Evolutionary conservation across 331 rosid genomes (phyloP), one percentile per base, ranked within the genome.

Genomic region (Spiraea crenata): DNA sequence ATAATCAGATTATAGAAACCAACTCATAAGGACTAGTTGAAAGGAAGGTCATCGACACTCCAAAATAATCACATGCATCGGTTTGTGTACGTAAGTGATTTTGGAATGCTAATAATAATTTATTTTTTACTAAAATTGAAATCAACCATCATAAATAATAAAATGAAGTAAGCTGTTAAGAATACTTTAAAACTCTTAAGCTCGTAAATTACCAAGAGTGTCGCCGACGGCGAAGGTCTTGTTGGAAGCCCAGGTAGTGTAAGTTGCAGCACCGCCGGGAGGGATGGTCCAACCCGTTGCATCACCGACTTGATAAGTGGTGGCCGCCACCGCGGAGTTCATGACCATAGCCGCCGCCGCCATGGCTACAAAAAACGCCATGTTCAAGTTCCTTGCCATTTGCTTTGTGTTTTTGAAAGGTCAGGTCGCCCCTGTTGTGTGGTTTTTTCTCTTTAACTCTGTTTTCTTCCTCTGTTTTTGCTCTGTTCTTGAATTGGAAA

Each of bases 351-450:
- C 78, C 61, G 85, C 77, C 31, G 74, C 68, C 14, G 76, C 76
- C 35, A 86, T 9, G 31, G 86, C 35, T 35, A 72, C 51, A 4
- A 89, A 42, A 55, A 72, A 5, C 9, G 68, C 54, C 56, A 46
- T 5, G 52, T 71, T 79, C 2, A 74, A 34, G 65, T 63, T 84
- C 68, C 71, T 76, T 57, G 85, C 86, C 95, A 92, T 92, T 65
- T 75, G 40, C 55, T 5, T 8, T 57, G 89, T 92, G 90, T 87
- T 84, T 81, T 81, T 56, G 1, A 11, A 25, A 58, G 35, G 61
- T 83, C 61, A 58, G 71, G 79, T 79, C 86, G 89, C 90, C 87
- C 86, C 90, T 78, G 82, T 65, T 83, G 31, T 25, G 31, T 25
- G 31, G 31, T 25, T 25, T 25, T 25, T 25, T 25, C 31, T 25